Base-by-base conservation (phyloP, 306 rosid species). In the Dalbergia cochinchinensis region DNA sequence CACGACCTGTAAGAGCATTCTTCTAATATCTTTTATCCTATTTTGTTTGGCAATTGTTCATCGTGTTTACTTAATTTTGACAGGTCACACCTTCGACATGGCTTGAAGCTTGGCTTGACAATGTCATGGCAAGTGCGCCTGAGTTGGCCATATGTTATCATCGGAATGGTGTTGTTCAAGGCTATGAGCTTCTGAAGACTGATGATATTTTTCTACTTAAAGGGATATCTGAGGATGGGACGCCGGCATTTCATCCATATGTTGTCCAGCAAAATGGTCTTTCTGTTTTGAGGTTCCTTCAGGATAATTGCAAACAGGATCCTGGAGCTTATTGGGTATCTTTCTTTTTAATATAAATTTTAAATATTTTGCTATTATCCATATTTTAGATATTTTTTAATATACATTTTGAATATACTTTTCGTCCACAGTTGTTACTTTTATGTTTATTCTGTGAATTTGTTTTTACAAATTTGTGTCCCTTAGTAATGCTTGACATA, bases 31-130 rank as follows among this genome's bases (percentile, higher is more conserved):
- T 26, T 53, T 62, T 53, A 34, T 62, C 47, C 35, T 62, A 73
- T 7, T 65, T 77, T 20, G 74, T 77, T 66, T 45, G 60, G 50
- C 33, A 68, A 70, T 66, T 68, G 76, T 80, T 81, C 65, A 75
- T 81, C 69, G 11, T 73, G 66, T 70, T 66, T 65, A 53, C 69
- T 47, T 58, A 35, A 50, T 80, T 53, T 79, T 84, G 64, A 41
- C 80, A 94, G 99, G 96, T 94, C 80, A 91, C 97, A 33, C 94
- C 99, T 65, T 84, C 92, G 84, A 92, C 91, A 62, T 94, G 99
- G 99, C 97, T 94, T 85, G 99, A 94, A 82, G 99, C 99, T 73
- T 94, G 99, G 99, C 97, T 94, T 69, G 99, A 94, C 85, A 94
- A 94, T 87, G 90, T 94, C 87, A 94, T 94, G 99, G 97, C 97